These are phyloP conservation scores for Leccinum disarticulatum DNA, from an alignment of 768 basidiomycete species.

Conservation along the genomic window DNA sequence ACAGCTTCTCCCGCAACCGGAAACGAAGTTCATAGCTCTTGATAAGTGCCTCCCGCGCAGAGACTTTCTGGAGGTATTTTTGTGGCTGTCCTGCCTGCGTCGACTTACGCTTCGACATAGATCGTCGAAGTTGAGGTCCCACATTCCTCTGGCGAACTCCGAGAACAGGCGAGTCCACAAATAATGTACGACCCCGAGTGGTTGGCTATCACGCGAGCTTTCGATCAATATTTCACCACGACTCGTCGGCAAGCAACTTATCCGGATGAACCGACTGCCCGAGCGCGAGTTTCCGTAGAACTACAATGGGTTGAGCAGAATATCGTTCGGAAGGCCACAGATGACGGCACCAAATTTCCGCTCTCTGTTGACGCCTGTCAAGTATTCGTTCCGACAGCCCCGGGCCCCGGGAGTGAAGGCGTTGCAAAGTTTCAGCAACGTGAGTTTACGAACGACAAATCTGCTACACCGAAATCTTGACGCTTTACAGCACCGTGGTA, in stretches of 20 bases:
- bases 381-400: slow-evolving; percentile 66
- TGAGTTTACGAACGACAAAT: slow-evolving; percentile 26
- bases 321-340: slow-evolving; percentile 32
- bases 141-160: slow-evolving; percentile 10
- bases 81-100: background rate
- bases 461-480: background rate
- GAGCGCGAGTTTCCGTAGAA: slow-evolving; percentile 56
- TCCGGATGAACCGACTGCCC: slow-evolving; percentile 53
- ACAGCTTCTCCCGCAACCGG: slow-evolving; percentile 20
- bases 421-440: slow-evolving; percentile 38
- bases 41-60: slow-evolving; percentile 83
- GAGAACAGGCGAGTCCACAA: slow-evolving; percentile 25
- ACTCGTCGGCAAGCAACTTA: slow-evolving; percentile 49
- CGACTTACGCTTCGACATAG: slow-evolving; percentile 37
- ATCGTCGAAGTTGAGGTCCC: slow-evolving; percentile 60
- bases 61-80: slow-evolving; percentile 75
- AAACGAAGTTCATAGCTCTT: slow-evolving; percentile 83
- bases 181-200: slow-evolving; percentile 86
- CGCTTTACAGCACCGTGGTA: slow-evolving; percentile 63
- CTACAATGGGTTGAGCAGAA: slow-evolving; percentile 67
- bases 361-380: slow-evolving; percentile 55
- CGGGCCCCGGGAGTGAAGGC: slow-evolving; percentile 46
- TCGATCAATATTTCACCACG: slow-evolving; percentile 74
- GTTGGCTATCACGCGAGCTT: slow-evolving; percentile 90
- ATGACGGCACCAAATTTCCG: background rate